Evolutionary conservation across 1,139 yeast species (phyloP), one percentile per base, ranked within the genome.

Genomic region (Citeromyces hawaiiensis): DNA sequence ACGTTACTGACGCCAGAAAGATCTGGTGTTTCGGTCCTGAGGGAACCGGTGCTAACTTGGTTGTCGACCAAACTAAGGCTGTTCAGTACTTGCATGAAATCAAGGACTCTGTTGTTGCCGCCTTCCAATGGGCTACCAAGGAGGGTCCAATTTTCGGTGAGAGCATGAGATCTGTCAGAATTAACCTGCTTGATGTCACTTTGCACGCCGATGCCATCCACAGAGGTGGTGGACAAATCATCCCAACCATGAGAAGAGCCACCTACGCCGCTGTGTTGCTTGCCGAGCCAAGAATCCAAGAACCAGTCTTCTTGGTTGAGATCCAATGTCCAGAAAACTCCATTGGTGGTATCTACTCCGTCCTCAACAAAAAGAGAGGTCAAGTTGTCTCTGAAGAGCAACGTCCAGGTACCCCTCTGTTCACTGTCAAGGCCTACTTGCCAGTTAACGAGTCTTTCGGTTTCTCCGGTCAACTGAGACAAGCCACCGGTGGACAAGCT

Each of bases 21-120:
- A 91, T 91, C 65, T 91, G 98, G 98, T 87, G 96, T 83, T 91
- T 91, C 87, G 98, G 98, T 76, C 98, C 98, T 67, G 98, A 91
- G 64, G 96, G 96, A 73, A 77, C 76, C 68, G 98, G 98, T 74
- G 91, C 98, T 63, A 91, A 91, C 77, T 71, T 91, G 66, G 96
- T 91, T 66, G 94, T 91, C 70, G 98, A 91, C 76, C 96, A 88
- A 76, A 88, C 98, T 64, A 91, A 91, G 91, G 97, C 98, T 61
- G 97, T 91, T 50, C 97, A 91, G 76, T 91, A 88, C 88, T 82
- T 91, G 75, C 70, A 78, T 70, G 98, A 91, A 79, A 91, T 91
- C 78, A 91, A 91, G 85, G 98, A 91, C 71, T 88, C 96, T 62
- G 96, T 88, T 63, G 96, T 88, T 63, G 91, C 98, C 66, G 97